phyloP scores from a whole-genome alignment of 2,329 filamentous ascomycete genomes.

The Nannizziopsis arthrosporioides region DNA sequence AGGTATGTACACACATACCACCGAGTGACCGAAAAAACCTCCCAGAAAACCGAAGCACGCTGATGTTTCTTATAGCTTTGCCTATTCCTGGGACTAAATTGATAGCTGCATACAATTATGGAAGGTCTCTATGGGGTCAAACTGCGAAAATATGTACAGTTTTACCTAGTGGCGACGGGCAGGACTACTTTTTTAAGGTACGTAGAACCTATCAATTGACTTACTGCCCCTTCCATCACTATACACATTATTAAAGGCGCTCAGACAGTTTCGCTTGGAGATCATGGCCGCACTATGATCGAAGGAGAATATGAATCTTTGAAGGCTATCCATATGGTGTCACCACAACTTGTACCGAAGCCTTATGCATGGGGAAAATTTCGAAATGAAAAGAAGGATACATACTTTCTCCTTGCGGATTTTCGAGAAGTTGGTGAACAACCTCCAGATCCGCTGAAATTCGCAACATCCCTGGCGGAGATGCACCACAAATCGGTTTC shows the following conservation, averaged over 20 bases:
- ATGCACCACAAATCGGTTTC: constrained; percentile 18
- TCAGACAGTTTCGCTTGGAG: neutral
- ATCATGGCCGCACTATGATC: constrained; percentile 5
- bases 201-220: too few species aligned
- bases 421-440: constrained; percentile 16
- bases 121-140: constrained; percentile 10
- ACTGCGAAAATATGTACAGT: constrained; percentile 6
- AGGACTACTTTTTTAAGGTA: constrained; percentile 13
- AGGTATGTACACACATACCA: neutral
- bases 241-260: neutral
- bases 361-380: constrained; percentile 16
- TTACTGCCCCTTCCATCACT: neutral
- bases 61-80: constrained; percentile 1
- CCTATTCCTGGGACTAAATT: constrained; percentile 10
- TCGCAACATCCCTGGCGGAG: constrained; percentile 17
- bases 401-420: constrained; percentile 18
- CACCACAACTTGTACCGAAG: constrained; percentile 12
- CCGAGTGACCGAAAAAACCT: neutral
- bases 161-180: neutral
- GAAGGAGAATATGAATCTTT: constrained; percentile 17
- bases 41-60: neutral
- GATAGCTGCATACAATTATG: constrained; percentile 8
- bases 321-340: constrained; percentile 12
- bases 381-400: constrained; percentile 4
- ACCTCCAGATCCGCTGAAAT: constrained; percentile 15